phyloP scores from a whole-genome alignment of 768 basidiomycete genomes.

The Trichaptum fuscoviolaceum region DNA sequence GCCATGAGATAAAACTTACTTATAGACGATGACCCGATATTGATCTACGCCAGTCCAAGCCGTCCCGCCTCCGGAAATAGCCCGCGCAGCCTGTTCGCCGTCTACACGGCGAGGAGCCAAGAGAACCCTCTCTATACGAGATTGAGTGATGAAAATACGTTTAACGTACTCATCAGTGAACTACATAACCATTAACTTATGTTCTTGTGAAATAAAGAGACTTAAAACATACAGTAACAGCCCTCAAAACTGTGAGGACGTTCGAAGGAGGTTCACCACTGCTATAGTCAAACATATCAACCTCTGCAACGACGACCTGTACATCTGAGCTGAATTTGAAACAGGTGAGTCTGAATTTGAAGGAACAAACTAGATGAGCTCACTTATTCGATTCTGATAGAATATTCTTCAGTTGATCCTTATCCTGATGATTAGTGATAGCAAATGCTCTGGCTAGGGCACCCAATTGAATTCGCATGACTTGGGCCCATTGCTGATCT shows the following conservation, averaged over 20 bases:
- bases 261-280: conserved; percentile 60
- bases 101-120: conserved; percentile 59
- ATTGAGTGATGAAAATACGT: conserved; percentile 75
- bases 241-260: conserved; percentile 73
- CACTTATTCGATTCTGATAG: conserved; percentile 57
- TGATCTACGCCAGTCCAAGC: conserved; percentile 43
- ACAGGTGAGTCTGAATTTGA: neutral
- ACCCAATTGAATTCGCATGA: conserved; percentile 63
- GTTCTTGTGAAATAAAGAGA: neutral
- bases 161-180: conserved; percentile 68
- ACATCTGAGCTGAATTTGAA: conserved; percentile 33
- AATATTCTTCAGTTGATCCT: conserved; percentile 48
- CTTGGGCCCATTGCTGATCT: conserved; percentile 59
- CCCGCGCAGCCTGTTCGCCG: conserved; percentile 49
- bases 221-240: conserved; percentile 72
- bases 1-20: conserved; percentile 39
- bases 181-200: conserved; percentile 34
- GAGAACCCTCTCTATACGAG: conserved; percentile 64
- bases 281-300: conserved; percentile 78
- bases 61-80: conserved; percentile 42
- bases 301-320: conserved; percentile 58
- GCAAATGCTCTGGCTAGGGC: conserved; percentile 63
- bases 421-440: conserved; percentile 66
- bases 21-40: conserved; percentile 59
- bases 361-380: conserved; percentile 23